Evolutionary conservation across 768 basidiomycete species (phyloP), one percentile per base, ranked within the genome.

Genomic region (Phanerochaete sordida): DNA sequence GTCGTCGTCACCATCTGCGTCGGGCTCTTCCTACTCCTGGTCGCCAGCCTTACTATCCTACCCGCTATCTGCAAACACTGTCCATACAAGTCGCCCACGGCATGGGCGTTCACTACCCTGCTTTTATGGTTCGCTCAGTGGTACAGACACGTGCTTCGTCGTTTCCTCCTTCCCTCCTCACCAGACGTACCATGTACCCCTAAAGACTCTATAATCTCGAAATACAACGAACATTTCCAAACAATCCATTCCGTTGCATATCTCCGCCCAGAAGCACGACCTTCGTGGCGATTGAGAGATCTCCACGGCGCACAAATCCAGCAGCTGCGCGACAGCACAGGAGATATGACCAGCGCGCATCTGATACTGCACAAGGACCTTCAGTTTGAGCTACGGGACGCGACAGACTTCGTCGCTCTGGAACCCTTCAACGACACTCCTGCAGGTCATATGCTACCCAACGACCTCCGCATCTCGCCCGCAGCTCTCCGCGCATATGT

Each of bases 11-110:
- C 56, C 13, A 33, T 46, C 16, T 31, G 26, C 26, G n/a, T 33
- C 4, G 44, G 26, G 16, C 23, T 47, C 6, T 39, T 57, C n/a
- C 56, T 57, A 19, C 3, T 48, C 13, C 8, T 44, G 12, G 19
- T 46, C 16, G 15, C 44, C 16, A 35, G 26, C 5, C n/a, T 57
- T 15, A 57, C 56, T 1, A 2, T 47, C 15, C 56, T 57, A 1
- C 56, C 56, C 3, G 44, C 56, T 3, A 31, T 57, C 28, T 45
- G 16, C 45, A 46, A 33, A 16, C 56, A 43, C 16, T 57, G 56
- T 16, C 56, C 56, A 9, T 57, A 57, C 16, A 46, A 47, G 28
- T 57, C 56, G 15, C 56, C 56, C 6, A 57, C 56, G 19, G 56
- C 44, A 4, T 57, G 56, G 56, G 56, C 56, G 1, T 46, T 27